Evolutionary conservation across 805 yeast species (phyloP).

Genomic region (Saccharomycopsis oosterbeekiorum): DNA sequence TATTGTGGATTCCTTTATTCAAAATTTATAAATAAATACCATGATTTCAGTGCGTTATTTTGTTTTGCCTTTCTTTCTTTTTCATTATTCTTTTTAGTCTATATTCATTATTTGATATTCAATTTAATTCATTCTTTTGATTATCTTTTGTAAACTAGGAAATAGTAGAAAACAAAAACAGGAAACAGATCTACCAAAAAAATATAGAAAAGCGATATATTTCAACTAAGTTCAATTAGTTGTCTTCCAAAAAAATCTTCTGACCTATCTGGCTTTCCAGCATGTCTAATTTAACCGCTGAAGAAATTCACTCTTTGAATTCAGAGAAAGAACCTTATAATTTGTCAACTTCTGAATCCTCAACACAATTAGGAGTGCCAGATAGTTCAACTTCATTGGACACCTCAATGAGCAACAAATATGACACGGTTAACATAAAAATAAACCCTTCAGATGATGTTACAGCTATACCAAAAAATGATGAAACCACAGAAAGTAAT

Average conservation of each 20-base stretch:
- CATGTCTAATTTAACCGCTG: not conserved
- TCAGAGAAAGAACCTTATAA: not conserved
- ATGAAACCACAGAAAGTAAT: not conserved
- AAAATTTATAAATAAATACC: not conserved
- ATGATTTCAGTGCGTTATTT: no score
- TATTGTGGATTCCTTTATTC: not conserved
- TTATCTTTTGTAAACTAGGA: not conserved
- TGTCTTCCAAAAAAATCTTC: no score
- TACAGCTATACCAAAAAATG: not conserved
- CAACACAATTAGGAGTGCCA: not conserved
- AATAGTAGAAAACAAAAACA: not conserved
- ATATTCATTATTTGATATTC: no score
- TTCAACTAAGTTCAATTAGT: not conserved
- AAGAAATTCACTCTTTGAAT: not conserved
- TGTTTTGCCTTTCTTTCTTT: not conserved
- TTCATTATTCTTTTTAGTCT: no score
- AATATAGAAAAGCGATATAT: no score
- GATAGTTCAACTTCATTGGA: not conserved
- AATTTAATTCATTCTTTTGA: no score
- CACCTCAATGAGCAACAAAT: not conserved
- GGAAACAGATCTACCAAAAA: not conserved
- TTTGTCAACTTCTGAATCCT: not conserved
- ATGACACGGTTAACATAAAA: not conserved
- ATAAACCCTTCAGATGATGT: not conserved
- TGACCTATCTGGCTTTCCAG: not conserved